phyloP scores from a whole-genome alignment of 441 rosid genomes.

The Corymbia calophylla region DNA sequence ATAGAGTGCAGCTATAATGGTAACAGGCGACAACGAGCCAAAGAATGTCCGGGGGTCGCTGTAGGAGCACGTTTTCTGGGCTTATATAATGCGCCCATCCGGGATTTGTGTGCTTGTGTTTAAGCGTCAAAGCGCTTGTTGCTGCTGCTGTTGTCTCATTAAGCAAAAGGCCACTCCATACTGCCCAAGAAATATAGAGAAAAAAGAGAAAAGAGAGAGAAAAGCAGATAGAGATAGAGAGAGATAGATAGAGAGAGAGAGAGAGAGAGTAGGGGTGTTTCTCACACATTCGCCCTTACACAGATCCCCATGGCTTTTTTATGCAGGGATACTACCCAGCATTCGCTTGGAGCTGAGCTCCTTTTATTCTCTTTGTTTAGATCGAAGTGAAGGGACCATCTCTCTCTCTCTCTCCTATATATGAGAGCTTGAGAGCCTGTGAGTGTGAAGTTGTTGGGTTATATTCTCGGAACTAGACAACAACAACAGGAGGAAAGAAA shows the following conservation, averaged over 20 bases:
- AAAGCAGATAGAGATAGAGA: conserved; percentile 29
- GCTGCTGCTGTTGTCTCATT: background rate
- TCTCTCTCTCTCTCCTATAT: background rate
- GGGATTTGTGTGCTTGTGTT: background rate
- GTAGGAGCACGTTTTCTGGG: background rate
- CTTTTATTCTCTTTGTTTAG: conserved; percentile 64
- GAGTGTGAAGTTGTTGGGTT: conserved; percentile 15
- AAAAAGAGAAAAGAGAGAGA: conserved; percentile 9
- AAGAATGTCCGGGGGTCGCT: background rate
- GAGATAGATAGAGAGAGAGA: conserved; percentile 31
- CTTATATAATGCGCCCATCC: background rate
- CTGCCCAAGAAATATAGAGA: background rate
- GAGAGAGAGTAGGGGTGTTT: conserved; percentile 44
- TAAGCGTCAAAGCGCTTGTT: background rate
- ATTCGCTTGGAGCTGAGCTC: conserved; percentile 37
- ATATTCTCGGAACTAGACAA: conserved; percentile 21
- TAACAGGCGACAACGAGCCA: background rate
- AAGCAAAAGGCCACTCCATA: background rate
- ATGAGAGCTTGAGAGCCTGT: conserved; percentile 5
- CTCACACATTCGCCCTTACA: conserved; percentile 34
- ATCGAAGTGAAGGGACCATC: conserved; percentile 54
- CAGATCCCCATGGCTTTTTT: conserved; percentile 78
- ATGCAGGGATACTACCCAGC: conserved; percentile 51
- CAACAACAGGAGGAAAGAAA: background rate
- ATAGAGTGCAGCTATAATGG: background rate